These are phyloP conservation scores for Hebeloma cylindrosporum DNA, from an alignment of 768 basidiomycete genomes.

Conservation along the genomic window DNA sequence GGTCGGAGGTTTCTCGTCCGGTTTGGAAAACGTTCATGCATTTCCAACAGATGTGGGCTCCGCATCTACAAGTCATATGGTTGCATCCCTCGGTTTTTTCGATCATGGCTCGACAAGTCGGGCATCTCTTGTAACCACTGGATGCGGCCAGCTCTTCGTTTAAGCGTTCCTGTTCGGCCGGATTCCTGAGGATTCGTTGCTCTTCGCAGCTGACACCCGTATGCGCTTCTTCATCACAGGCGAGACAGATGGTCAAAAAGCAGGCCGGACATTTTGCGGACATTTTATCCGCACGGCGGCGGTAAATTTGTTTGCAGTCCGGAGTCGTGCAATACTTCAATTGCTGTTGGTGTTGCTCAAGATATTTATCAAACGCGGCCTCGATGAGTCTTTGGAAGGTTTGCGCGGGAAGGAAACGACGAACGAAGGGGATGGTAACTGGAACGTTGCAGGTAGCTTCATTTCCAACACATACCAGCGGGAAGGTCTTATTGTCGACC, in stretches of 20 bases:
- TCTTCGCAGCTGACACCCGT: constrained; percentile 52
- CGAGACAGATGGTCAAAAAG: constrained; percentile 45
- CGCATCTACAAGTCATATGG: constrained; percentile 52
- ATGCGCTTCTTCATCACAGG: constrained; percentile 50
- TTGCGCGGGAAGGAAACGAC: constrained; percentile 45
- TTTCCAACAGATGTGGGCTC: constrained; percentile 55
- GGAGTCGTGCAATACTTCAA: constrained; percentile 72
- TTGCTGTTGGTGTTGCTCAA: constrained; percentile 53
- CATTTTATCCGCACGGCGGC: constrained; percentile 24
- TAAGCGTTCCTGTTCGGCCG: constrained; percentile 41
- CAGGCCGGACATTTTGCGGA: constrained; percentile 53
- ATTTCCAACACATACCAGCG: constrained; percentile 63
- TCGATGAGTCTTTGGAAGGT: constrained; percentile 56
- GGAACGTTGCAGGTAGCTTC: constrained; percentile 51
- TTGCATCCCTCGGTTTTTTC: constrained; percentile 57
- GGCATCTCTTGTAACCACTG: constrained; percentile 46
- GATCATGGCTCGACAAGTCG: constrained; percentile 43
- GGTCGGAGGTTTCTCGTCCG: constrained; percentile 24
- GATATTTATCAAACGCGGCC: constrained; percentile 52
- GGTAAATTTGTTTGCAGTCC: constrained; percentile 70
- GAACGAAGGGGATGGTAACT: constrained; percentile 56
- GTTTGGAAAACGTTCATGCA: constrained; percentile 48
- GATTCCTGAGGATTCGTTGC: constrained; percentile 30
- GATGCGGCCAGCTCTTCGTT: constrained; percentile 39
- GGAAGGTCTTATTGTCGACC: constrained; percentile 47